phyloP scores from a whole-genome alignment of 73 alveolate genomes.

The Paramecium pentaurelia region DNA sequence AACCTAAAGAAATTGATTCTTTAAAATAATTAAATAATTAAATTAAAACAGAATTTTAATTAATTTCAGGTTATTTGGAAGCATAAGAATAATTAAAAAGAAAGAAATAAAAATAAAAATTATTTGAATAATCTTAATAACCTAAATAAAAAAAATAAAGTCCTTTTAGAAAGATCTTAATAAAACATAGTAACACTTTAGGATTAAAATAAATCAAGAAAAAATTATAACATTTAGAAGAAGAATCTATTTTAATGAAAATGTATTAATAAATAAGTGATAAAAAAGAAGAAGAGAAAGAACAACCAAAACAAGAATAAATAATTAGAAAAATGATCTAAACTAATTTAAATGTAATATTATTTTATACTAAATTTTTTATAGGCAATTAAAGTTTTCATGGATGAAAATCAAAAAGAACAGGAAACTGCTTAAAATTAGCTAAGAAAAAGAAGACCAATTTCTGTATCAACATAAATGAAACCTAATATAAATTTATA shows the following conservation, averaged over 20 bases:
- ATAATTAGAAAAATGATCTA: not conserved
- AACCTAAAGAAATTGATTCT: not conserved
- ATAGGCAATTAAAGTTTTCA: not conserved
- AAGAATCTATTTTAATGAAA: not conserved
- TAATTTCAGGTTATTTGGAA: not conserved
- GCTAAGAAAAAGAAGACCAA: not conserved
- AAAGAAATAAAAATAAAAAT: not conserved
- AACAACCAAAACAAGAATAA: not conserved
- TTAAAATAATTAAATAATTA: not conserved
- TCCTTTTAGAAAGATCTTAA: not conserved
- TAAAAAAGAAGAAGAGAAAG: not conserved
- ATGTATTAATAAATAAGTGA: not conserved
- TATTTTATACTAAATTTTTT: not conserved
- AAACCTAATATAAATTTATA: not conserved
- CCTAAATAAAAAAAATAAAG: not conserved
- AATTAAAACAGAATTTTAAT: not conserved
- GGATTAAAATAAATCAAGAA: slow-evolving; percentile 5
- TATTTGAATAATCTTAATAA: not conserved
- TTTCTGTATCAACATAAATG: not conserved
- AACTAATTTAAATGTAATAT: not conserved
- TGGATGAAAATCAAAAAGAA: slow-evolving; percentile 23
- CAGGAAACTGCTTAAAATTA: not conserved
- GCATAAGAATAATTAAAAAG: not conserved
- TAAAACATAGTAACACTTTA: not conserved
- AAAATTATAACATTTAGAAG: not conserved